Conservation (phyloP, 495 filamentous ascomycete genomes). For the Hyphodiscus hymeniophilus region DNA sequence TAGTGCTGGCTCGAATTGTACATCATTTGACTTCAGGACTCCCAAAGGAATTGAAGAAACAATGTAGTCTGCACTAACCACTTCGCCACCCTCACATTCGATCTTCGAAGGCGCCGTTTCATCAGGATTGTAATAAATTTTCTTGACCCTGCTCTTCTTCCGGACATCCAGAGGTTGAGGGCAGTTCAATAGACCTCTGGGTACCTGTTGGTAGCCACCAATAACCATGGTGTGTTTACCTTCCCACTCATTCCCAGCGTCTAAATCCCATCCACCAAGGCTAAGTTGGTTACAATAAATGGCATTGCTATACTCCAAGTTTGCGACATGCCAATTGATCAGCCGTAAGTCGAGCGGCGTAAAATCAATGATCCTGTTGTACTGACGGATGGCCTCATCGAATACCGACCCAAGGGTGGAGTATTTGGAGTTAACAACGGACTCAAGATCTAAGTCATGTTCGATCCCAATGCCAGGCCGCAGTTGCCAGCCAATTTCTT, state of each 20-base stretch:
- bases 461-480: slow-evolving; percentile 54
- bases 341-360: slow-evolving; percentile 80
- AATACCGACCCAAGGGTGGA: slow-evolving; percentile 83
- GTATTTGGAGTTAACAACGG: slow-evolving; percentile 45
- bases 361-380: slow-evolving; percentile 73
- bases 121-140: slow-evolving; percentile 54
- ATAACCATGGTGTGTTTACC: slow-evolving; percentile 87
- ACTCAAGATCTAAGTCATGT: slow-evolving; percentile 66
- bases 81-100: slow-evolving; percentile 70
- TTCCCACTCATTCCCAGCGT: slow-evolving; percentile 95
- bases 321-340: slow-evolving; percentile 97
- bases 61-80: slow-evolving; percentile 73
- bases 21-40: slow-evolving; percentile 62
- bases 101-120: slow-evolving; percentile 42
- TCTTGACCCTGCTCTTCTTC: slow-evolving; percentile 57
- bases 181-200: slow-evolving; percentile 67
- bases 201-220: slow-evolving; percentile 86
- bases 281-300: slow-evolving; percentile 79
- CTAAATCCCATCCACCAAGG: slow-evolving; percentile 90
- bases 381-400: slow-evolving; percentile 82
- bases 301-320: slow-evolving; percentile 95
- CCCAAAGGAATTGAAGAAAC: slow-evolving; percentile 86
- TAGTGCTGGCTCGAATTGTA: slow-evolving; percentile 75
- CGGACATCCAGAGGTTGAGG: slow-evolving; percentile 76
- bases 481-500: slow-evolving; percentile 73